Conservation (phyloP, 2,329 filamentous ascomycete species). For the Colletotrichum liriopes region DNA sequence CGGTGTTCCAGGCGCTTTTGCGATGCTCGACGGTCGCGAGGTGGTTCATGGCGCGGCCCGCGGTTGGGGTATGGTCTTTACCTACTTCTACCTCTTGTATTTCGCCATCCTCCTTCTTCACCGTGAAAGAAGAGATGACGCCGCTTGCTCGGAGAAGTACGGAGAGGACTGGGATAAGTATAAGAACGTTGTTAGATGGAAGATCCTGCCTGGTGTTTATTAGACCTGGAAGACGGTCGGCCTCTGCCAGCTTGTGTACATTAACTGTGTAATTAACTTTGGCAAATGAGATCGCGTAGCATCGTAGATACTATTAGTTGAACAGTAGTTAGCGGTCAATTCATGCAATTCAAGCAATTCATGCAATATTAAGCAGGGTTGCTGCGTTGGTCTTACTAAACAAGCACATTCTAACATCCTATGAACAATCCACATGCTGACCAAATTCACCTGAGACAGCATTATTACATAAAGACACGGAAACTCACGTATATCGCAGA, state of each 20-base stretch:
- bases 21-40: conserved; percentile 66
- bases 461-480: no score
- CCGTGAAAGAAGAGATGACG: neutral
- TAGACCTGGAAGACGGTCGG: neutral
- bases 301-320: no score
- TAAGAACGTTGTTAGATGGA: neutral
- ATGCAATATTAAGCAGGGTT: no score
- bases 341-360: no score
- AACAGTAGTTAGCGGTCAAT: no score
- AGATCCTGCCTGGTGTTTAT: neutral
- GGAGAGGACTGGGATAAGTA: neutral
- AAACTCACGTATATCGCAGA: no score
- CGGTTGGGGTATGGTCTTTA: conserved; percentile 76
- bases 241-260: neutral
- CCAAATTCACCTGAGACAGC: no score
- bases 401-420: no score
- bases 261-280: no score
- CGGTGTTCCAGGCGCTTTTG: conserved; percentile 55
- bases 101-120: neutral
- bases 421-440: no score
- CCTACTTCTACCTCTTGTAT: conserved; percentile 49
- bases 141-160: neutral
- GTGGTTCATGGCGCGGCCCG: conserved; percentile 74
- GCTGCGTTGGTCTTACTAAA: no score
- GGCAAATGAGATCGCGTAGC: no score